These are phyloP conservation scores for Handroanthus guayacan DNA, from an alignment of 257 asterid species.

Conservation along the genomic window DNA sequence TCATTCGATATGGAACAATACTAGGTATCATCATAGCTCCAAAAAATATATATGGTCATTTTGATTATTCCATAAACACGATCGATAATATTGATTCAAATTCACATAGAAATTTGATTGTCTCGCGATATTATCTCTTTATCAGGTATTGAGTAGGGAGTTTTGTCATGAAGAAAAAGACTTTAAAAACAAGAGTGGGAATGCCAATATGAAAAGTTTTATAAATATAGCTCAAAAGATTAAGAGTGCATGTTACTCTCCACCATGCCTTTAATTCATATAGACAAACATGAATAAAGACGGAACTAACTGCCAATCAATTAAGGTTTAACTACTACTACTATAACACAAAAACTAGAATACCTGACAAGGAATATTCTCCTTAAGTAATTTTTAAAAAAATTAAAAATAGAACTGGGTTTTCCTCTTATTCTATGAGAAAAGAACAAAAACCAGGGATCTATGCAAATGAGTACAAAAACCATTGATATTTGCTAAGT, in stretches of 20 bases:
- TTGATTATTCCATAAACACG: too few relatives aligned
- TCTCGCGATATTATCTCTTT: too few relatives aligned
- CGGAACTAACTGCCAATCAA: slow-evolving; percentile 43
- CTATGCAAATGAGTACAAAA: slow-evolving; percentile 43
- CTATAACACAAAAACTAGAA: slow-evolving; percentile 22
- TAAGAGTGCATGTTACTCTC: slow-evolving; percentile 52
- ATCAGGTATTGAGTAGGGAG: too few relatives aligned
- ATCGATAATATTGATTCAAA: too few relatives aligned
- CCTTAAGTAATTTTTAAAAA: neutral
- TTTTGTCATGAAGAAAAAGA: too few relatives aligned
- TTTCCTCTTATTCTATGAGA: neutral
- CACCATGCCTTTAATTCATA: slow-evolving; percentile 30
- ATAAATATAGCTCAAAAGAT: neutral
- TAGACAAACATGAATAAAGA: slow-evolving; percentile 20
- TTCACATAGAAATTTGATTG: too few relatives aligned
- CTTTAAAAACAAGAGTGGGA: too few relatives aligned
- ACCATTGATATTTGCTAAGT: slow-evolving; percentile 21
- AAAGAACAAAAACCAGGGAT: slow-evolving; percentile 36
- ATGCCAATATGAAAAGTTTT: too few relatives aligned
- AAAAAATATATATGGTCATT: too few relatives aligned
- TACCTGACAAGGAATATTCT: slow-evolving; percentile 54
- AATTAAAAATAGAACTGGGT: neutral
- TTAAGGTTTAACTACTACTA: slow-evolving; percentile 27
- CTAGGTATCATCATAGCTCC: too few relatives aligned
- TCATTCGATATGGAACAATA: too few relatives aligned